These are phyloP conservation scores for Cercospora zeina DNA, from an alignment of 2,329 filamentous ascomycete species.

Conservation along the genomic window DNA sequence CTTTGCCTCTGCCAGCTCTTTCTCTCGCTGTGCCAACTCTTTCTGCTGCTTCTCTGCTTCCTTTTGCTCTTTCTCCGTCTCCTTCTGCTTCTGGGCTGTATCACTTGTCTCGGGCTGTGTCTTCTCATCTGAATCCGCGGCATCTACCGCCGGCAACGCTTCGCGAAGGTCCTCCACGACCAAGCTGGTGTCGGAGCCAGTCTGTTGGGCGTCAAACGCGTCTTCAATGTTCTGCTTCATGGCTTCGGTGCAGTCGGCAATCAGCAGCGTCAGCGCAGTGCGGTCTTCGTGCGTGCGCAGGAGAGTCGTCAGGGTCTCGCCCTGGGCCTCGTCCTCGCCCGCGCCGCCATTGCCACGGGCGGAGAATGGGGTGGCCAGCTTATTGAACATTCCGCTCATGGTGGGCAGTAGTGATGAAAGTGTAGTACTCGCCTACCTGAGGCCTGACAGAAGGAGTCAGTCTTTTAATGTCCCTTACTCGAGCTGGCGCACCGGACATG, in stretches of 20 bases:
- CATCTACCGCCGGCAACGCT: slow-evolving; percentile 33
- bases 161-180: slow-evolving; percentile 15
- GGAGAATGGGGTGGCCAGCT: slow-evolving; percentile 2
- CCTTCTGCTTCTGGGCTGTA: slow-evolving; percentile 18
- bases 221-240: slow-evolving; percentile 50
- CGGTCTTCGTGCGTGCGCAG: slow-evolving; percentile 47
- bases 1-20: slow-evolving; percentile 53
- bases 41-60: slow-evolving; percentile 34
- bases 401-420: neutral
- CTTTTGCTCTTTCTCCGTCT: slow-evolving; percentile 22
- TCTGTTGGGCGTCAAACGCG: slow-evolving; percentile 45
- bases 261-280: slow-evolving; percentile 49
- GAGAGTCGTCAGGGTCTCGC: slow-evolving; percentile 49
- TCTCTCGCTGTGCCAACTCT: slow-evolving; percentile 45
- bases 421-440: slow-evolving; percentile 6
- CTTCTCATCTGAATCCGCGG: slow-evolving; percentile 24
- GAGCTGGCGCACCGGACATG: slow-evolving; percentile 1
- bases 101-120: slow-evolving; percentile 9
- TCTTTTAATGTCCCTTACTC: neutral
- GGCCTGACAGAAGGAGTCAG: slow-evolving; percentile 1
- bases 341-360: slow-evolving; percentile 7
- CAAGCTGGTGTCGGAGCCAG: slow-evolving; percentile 36
- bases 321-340: slow-evolving; percentile 32
- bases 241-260: slow-evolving; percentile 48
- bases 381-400: slow-evolving; percentile 10